These are phyloP conservation scores for Solanum lycopersicoides DNA, from an alignment of 257 asterid species.

Conservation along the genomic window DNA sequence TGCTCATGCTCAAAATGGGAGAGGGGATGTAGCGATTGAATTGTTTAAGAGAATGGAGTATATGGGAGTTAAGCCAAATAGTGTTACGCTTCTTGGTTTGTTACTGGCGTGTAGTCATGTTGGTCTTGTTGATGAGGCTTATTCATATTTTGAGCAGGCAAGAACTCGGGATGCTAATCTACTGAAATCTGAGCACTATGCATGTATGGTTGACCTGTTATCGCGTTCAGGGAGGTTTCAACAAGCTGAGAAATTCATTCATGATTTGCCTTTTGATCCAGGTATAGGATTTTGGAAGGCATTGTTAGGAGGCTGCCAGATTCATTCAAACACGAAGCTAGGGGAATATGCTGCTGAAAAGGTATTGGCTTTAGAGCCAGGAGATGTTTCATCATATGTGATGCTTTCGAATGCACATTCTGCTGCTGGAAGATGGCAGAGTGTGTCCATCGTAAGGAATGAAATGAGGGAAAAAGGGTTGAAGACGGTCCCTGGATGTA, in stretches of 20 bases:
- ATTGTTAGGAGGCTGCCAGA: conserved; percentile 67
- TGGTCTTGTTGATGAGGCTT: conserved; percentile 61
- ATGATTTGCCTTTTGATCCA: conserved; percentile 64
- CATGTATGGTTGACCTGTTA: conserved; percentile 65
- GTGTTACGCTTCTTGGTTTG: conserved; percentile 63
- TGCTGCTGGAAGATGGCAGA: conserved; percentile 73
- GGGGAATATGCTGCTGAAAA: conserved; percentile 50
- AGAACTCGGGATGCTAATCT: conserved; percentile 22
- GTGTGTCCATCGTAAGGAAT: conserved; percentile 27
- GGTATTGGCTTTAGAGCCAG: conserved; percentile 58
- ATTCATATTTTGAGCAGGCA: conserved; percentile 35
- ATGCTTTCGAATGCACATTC: conserved; percentile 85
- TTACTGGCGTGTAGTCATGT: conserved; percentile 61
- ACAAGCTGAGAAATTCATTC: conserved; percentile 53
- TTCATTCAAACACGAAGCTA: conserved; percentile 44
- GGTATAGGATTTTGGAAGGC: conserved; percentile 93
- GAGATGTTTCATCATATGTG: conserved; percentile 78
- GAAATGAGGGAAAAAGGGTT: conserved; percentile 58
- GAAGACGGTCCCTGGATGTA: conserved; percentile 59
- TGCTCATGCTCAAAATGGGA: conserved; percentile 81
- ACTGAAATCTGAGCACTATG: conserved; percentile 63
- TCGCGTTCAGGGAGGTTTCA: conserved; percentile 70
- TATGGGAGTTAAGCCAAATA: conserved; percentile 28
- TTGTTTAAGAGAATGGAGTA: conserved; percentile 35
- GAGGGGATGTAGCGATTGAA: conserved; percentile 40